These are phyloP conservation scores for Rhizomucor pusillus DNA, from an alignment of 371 early-diverging fungal genomes.

Conservation along the genomic window DNA sequence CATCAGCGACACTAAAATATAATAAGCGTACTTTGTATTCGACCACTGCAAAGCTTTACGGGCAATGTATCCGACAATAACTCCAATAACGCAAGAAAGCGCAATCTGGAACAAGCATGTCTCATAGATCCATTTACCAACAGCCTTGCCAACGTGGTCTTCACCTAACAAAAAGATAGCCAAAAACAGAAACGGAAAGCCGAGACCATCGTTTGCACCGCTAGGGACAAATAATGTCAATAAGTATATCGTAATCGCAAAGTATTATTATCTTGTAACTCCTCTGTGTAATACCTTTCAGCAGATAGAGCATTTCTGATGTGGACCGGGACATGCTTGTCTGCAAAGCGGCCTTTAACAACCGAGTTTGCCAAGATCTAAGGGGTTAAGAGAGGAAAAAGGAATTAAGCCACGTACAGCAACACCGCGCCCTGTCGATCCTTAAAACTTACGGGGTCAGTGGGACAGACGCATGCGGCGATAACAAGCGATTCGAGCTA, in stretches of 20 bases:
- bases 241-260: background rate
- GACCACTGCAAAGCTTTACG: constrained; percentile 74
- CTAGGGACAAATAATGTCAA: constrained; percentile 18
- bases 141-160: constrained; percentile 55
- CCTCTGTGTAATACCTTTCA: constrained; percentile 57
- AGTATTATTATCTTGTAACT: background rate
- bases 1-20: background rate
- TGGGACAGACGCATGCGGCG: constrained; percentile 91
- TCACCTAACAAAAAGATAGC: constrained; percentile 70
- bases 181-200: constrained; percentile 88
- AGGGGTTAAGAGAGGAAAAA: background rate
- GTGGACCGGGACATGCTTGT: constrained; percentile 82
- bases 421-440: background rate
- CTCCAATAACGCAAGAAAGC: constrained; percentile 77
- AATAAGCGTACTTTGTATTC: constrained; percentile 48
- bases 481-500: constrained; percentile 75
- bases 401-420: background rate
- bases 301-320: constrained; percentile 89
- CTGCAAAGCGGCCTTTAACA: constrained; percentile 95
- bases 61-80: constrained; percentile 71
- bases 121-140: constrained; percentile 77
- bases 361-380: constrained; percentile 91
- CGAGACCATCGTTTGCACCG: constrained; percentile 84
- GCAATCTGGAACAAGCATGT: constrained; percentile 79
- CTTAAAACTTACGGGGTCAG: constrained; percentile 81